These are phyloP conservation scores for Pholiota molesta DNA, from an alignment of 768 basidiomycete species.

Conservation along the genomic window DNA sequence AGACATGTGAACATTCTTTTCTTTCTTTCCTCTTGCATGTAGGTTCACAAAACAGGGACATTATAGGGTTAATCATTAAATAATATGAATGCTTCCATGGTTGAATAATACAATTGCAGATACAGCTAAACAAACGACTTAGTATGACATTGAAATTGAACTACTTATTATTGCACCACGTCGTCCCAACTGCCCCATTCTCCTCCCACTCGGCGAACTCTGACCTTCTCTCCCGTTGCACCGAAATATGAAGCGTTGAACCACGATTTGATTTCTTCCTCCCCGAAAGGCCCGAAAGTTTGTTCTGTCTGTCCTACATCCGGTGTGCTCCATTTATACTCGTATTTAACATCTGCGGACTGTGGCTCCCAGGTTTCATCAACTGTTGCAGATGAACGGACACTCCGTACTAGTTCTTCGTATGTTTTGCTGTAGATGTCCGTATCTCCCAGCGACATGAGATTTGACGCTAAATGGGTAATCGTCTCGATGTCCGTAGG, in stretches of 20 bases:
- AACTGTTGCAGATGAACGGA: slow-evolving; percentile 74
- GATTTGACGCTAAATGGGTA: slow-evolving; percentile 84
- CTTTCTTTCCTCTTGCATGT: neutral
- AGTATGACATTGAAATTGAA: slow-evolving; percentile 6
- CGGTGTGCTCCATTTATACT: slow-evolving; percentile 78
- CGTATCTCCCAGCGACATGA: slow-evolving; percentile 84
- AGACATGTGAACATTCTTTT: neutral
- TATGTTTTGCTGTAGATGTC: slow-evolving; percentile 88
- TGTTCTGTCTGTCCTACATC: slow-evolving; percentile 49
- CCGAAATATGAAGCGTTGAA: slow-evolving; percentile 84
- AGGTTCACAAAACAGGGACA: neutral
- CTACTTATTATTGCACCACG: slow-evolving; percentile 48
- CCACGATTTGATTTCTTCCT: slow-evolving; percentile 83
- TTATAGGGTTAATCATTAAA: slow-evolving; percentile 6
- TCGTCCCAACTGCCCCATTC: slow-evolving; percentile 81
- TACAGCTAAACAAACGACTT: slow-evolving; percentile 20
- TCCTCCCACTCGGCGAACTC: slow-evolving; percentile 64
- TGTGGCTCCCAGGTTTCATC: slow-evolving; percentile 73
- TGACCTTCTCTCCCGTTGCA: slow-evolving; percentile 72
- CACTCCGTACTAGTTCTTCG: slow-evolving; percentile 78
- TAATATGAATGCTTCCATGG: slow-evolving; percentile 9
- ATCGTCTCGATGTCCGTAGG: slow-evolving; percentile 72
- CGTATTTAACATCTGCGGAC: slow-evolving; percentile 74
- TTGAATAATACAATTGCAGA: slow-evolving; percentile 13
- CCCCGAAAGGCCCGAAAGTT: slow-evolving; percentile 79